phyloP scores from a whole-genome alignment of 1,284 basidiomycete species.

The Fomitopsis betulina region DNA sequence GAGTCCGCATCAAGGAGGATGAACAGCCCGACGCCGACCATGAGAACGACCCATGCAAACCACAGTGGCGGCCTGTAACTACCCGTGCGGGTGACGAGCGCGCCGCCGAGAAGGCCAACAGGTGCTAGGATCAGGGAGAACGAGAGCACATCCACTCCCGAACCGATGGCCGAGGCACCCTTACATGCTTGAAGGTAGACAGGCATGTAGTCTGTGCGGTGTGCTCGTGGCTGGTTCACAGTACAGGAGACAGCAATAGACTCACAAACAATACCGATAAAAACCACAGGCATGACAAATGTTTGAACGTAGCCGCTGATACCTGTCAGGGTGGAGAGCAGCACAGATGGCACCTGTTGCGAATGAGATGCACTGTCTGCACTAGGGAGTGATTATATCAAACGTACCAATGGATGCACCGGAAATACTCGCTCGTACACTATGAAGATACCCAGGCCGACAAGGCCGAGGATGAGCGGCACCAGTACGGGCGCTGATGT shows the following conservation, averaged over 20 bases:
- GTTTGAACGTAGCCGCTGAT: slow-evolving; percentile 24
- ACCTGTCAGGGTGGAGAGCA: slow-evolving; percentile 27
- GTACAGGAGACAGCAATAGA: neutral
- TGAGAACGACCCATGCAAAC: slow-evolving; percentile 33
- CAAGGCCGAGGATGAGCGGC: slow-evolving; percentile 13
- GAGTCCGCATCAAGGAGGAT: slow-evolving; percentile 32
- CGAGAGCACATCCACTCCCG: slow-evolving; percentile 37
- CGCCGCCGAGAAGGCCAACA: slow-evolving; percentile 24
- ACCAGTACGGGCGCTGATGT: slow-evolving; percentile 8
- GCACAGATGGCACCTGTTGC: slow-evolving; percentile 23
- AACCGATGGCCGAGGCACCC: slow-evolving; percentile 34
- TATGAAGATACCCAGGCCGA: slow-evolving; percentile 7
- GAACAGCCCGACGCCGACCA: slow-evolving; percentile 33
- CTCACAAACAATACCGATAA: slow-evolving; percentile 16
- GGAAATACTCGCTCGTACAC: slow-evolving; percentile 7
- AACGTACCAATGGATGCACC: slow-evolving; percentile 6
- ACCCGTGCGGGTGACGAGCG: slow-evolving; percentile 21
- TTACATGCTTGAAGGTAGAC: slow-evolving; percentile 46
- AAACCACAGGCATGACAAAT: slow-evolving; percentile 13
- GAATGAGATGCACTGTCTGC: neutral
- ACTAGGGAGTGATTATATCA: neutral
- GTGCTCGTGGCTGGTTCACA: neutral
- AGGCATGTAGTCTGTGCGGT: slow-evolving; percentile 17
- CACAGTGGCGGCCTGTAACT: slow-evolving; percentile 32
- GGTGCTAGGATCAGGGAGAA: slow-evolving; percentile 27